Evolutionary conservation across 192 early-diverging fungal genomes (phyloP), one percentile per base, ranked within the genome.

Genomic region (Spizellomyces punctatus): DNA sequence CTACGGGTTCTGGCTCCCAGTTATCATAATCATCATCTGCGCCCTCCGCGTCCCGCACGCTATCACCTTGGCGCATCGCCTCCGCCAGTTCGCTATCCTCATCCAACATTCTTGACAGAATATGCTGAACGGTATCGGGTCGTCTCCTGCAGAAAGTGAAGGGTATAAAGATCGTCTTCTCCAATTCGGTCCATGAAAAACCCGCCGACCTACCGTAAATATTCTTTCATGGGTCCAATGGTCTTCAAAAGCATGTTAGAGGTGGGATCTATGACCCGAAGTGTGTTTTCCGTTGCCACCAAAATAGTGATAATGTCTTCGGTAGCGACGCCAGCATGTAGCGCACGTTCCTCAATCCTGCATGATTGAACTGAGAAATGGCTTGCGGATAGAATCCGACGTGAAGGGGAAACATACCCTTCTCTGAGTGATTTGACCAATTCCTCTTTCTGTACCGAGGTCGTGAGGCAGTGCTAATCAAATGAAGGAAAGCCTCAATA

Each of bases 1-100:
- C 71, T 16, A 72, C 45, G 9, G 71, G 48, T 21, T 72, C 71
- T 19, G 71, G 71, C 48, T 36, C 48, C 71, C 71, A 72, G 42
- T 19, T n/a, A 36, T 58, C 62, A n/a, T 45, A 27, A 12, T 6
- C 59, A 6, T 68, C 66, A 27, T 57, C 46, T n/a, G 57, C 71
- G 12, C 48, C 63, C n/a, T 22, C 22, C 10, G 46, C 69, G 5
- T 71, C 69, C 8, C n/a, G 27, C n/a, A 43, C 27, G 10, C 36
- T 14, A 41, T 64, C 71, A 8, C 47, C 47, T 10, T 64, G 22
- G 22, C 71, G 61, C 36, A 72, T 72, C 5, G 55, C 62, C 6
- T 64, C 71, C n/a, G 60, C 60, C 6, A 72, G 60, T 10, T 49
- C 54, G 21, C 71, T 47, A 4, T 63, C 48, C 43, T 49, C 27